phyloP scores from a whole-genome alignment of 2,329 filamentous ascomycete genomes.

The Cytospora schulzeri region DNA sequence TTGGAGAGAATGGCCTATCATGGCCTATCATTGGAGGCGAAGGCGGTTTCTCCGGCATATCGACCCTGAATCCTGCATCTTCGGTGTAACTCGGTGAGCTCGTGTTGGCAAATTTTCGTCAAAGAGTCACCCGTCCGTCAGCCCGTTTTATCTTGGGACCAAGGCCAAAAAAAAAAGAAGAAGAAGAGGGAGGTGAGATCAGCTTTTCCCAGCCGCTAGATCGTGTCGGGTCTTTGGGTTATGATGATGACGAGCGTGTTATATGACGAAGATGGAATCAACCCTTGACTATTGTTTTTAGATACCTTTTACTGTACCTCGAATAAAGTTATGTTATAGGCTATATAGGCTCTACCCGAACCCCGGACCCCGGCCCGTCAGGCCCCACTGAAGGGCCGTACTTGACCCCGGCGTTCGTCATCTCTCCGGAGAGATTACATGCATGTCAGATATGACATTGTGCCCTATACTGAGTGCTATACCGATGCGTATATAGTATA shows the following conservation, averaged over 20 bases:
- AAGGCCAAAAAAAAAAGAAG: too few species aligned
- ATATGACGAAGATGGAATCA: too few species aligned
- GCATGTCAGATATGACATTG: neutral
- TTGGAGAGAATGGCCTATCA: too few species aligned
- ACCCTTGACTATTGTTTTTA: too few species aligned
- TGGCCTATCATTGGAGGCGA: constrained; percentile 16
- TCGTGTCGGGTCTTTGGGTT: neutral
- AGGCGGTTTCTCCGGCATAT: constrained; percentile 6
- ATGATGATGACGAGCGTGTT: neutral
- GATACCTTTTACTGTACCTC: too few species aligned
- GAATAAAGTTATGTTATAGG: too few species aligned
- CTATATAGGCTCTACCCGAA: neutral
- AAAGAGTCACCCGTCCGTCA: constrained; percentile 8
- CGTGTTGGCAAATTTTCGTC: constrained; percentile 14
- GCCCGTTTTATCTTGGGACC: neutral
- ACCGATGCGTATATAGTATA: too few species aligned
- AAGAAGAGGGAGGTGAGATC: neutral
- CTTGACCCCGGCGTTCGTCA: neutral
- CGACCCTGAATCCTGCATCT: constrained; percentile 13
- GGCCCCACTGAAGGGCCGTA: neutral
- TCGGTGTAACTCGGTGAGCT: constrained; percentile 15
- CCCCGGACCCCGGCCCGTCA: neutral
- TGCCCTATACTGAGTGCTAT: too few species aligned
- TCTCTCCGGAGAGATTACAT: neutral
- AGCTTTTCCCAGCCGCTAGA: neutral